Evolutionary conservation across 2,329 filamentous ascomycete genomes (phyloP).

Genomic region (Neonectria magnoliae): DNA sequence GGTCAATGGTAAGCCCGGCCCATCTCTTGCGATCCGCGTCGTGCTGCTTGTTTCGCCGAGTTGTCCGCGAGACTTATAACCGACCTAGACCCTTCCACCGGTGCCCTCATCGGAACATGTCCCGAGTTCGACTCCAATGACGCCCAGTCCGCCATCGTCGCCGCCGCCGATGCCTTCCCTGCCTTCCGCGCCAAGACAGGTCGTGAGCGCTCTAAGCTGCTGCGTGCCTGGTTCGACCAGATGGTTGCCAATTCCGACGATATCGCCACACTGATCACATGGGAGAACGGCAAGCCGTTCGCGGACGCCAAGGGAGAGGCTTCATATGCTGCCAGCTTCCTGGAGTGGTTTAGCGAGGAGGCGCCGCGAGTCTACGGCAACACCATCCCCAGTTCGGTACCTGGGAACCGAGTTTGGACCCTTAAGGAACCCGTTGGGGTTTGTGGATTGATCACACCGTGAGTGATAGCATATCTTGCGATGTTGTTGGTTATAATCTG

Average conservation of each 20-base stretch:
- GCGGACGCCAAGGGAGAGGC: constrained; percentile 79
- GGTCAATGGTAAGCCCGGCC: constrained; percentile 68
- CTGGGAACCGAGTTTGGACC: constrained; percentile 80
- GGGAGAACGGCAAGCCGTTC: constrained; percentile 89
- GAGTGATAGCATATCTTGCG: constrained; percentile 25
- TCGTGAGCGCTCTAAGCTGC: constrained; percentile 76
- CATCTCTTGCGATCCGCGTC: neutral
- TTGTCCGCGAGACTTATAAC: constrained; percentile 15
- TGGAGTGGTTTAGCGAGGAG: constrained; percentile 86
- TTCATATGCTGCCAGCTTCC: constrained; percentile 77
- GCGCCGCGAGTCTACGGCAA: constrained; percentile 79
- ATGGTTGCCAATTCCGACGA: constrained; percentile 83
- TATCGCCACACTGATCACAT: constrained; percentile 83
- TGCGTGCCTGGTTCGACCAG: constrained; percentile 84
- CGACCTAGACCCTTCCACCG: constrained; percentile 79
- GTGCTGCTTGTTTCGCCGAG: neutral
- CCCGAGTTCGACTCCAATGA: constrained; percentile 86
- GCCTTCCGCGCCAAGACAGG: constrained; percentile 77
- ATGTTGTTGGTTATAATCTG: neutral
- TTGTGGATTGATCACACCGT: constrained; percentile 82
- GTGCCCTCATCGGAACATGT: constrained; percentile 80
- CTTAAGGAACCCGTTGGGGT: constrained; percentile 87
- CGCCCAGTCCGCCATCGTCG: constrained; percentile 81
- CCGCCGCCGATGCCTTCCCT: constrained; percentile 80
- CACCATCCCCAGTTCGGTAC: constrained; percentile 74